Conservation (phyloP, 495 filamentous ascomycete species). For the Aeminium ludgeri region DNA sequence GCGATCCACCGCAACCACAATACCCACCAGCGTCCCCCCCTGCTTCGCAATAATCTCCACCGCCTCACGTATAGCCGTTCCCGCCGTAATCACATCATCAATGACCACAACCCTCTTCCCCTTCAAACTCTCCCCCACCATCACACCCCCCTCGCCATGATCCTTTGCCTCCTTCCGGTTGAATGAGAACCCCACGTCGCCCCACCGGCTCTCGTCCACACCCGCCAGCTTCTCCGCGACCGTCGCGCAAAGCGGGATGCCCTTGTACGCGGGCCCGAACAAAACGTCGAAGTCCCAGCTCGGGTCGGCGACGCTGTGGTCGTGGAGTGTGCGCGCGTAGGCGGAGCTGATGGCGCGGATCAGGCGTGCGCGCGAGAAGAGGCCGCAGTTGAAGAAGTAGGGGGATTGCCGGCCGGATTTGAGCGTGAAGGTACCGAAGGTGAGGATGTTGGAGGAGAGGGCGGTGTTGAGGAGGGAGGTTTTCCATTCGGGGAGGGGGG, state of each 20-base stretch:
- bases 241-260: constrained; percentile 67
- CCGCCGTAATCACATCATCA: constrained; percentile 91
- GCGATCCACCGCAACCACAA: constrained; percentile 76
- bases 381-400: constrained; percentile 96
- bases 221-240: constrained; percentile 52
- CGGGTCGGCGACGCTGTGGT: constrained; percentile 22
- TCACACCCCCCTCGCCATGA: constrained; percentile 83
- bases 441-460: constrained; percentile 56
- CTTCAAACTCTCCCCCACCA: constrained; percentile 70
- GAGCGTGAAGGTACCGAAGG: constrained; percentile 75
- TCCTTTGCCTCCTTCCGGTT: constrained; percentile 91
- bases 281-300: constrained; percentile 46
- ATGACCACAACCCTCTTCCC: constrained; percentile 76
- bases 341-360: constrained; percentile 57
- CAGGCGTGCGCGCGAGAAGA: constrained; percentile 61
- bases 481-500: constrained; percentile 31
- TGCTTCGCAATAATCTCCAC: constrained; percentile 65
- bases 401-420: constrained; percentile 86
- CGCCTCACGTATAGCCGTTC: constrained; percentile 82
- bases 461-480: constrained; percentile 53
- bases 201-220: constrained; percentile 39
- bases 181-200: constrained; percentile 60
- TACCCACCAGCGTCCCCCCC: constrained; percentile 66
- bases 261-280: constrained; percentile 90
- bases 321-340: constrained; percentile 56